These are phyloP conservation scores for Trichophyton simii DNA, from an alignment of 2,329 filamentous ascomycete species.

Conservation along the genomic window DNA sequence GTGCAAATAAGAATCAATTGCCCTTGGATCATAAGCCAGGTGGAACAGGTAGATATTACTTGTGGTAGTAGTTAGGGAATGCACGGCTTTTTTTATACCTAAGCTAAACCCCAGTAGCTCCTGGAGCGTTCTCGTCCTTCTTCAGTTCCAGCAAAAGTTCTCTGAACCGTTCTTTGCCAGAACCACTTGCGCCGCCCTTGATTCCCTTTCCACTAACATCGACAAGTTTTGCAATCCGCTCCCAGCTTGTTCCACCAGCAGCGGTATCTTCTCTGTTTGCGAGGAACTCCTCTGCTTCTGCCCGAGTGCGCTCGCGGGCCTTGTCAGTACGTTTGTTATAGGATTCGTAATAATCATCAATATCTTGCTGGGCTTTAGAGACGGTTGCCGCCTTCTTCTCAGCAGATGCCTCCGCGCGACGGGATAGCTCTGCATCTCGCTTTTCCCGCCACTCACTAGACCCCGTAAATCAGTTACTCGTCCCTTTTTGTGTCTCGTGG, in stretches of 20 bases:
- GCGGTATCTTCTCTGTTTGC: slow-evolving; percentile 81
- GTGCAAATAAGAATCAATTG: neutral
- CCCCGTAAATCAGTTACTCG: neutral
- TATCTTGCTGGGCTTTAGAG: slow-evolving; percentile 80
- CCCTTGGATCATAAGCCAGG: neutral
- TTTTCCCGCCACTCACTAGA: slow-evolving; percentile 73
- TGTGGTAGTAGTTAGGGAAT: neutral
- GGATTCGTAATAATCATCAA: slow-evolving; percentile 98
- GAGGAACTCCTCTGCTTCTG: slow-evolving; percentile 88
- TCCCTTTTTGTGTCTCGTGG: neutral
- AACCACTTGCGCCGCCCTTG: slow-evolving; percentile 74
- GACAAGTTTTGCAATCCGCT: slow-evolving; percentile 94
- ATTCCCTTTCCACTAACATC: slow-evolving; percentile 88
- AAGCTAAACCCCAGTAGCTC: slow-evolving; percentile 38
- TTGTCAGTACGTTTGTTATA: slow-evolving; percentile 99
- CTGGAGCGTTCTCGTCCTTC: slow-evolving; percentile 82
- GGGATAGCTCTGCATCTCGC: slow-evolving; percentile 68
- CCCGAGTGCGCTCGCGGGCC: slow-evolving; percentile 70
- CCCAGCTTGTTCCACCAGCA: slow-evolving; percentile 93
- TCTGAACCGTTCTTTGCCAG: slow-evolving; percentile 91
- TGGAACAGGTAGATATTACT: neutral
- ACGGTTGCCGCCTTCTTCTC: slow-evolving; percentile 74
- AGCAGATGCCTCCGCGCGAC: slow-evolving; percentile 72
- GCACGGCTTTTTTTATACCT: neutral
- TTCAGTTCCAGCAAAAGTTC: slow-evolving; percentile 75